Conservation (phyloP, 1,284 basidiomycete genomes). For the Marasmius oreades region DNA sequence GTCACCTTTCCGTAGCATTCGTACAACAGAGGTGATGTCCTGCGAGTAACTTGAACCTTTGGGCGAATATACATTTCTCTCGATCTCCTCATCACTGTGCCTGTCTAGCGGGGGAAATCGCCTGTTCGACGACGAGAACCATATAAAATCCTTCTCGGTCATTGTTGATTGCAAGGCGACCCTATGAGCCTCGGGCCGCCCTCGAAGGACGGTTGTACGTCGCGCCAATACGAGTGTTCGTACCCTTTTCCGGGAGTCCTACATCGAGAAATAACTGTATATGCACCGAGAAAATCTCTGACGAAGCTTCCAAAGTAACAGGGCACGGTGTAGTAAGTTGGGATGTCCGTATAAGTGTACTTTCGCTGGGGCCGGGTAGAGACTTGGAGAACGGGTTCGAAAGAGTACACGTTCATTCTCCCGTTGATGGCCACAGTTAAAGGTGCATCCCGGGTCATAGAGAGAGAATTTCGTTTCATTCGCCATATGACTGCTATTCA, state of each 20-base stretch:
- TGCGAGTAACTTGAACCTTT: constrained; percentile 10
- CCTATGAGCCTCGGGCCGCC: constrained; percentile 27
- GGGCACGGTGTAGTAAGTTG: constrained; percentile 24
- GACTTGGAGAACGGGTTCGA: constrained; percentile 19
- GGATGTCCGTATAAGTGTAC: constrained; percentile 22
- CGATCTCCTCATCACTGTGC: constrained; percentile 22
- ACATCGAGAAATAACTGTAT: no score
- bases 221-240: constrained; percentile 19
- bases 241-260: constrained; percentile 21
- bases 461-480: constrained; percentile 25
- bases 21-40: constrained; percentile 33
- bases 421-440: constrained; percentile 19
- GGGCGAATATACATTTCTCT: constrained; percentile 20
- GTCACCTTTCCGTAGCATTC: constrained; percentile 21
- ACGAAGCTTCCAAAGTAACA: constrained; percentile 26
- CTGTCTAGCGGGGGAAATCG: constrained; percentile 21
- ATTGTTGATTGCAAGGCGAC: constrained; percentile 21
- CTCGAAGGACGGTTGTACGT: constrained; percentile 25
- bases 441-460: constrained; percentile 22
- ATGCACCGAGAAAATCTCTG: constrained; percentile 16
- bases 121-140: constrained; percentile 19
- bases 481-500: constrained; percentile 25
- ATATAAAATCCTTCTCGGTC: constrained; percentile 22
- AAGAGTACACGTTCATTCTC: constrained; percentile 23
- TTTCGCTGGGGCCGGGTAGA: constrained; percentile 17